A percentile compares a stretch with the other conserved stretches of the same genome.
Evolutionary conservation across 768 basidiomycete genomes (phyloP).

Genomic region (Suillus variegatus): DNA sequence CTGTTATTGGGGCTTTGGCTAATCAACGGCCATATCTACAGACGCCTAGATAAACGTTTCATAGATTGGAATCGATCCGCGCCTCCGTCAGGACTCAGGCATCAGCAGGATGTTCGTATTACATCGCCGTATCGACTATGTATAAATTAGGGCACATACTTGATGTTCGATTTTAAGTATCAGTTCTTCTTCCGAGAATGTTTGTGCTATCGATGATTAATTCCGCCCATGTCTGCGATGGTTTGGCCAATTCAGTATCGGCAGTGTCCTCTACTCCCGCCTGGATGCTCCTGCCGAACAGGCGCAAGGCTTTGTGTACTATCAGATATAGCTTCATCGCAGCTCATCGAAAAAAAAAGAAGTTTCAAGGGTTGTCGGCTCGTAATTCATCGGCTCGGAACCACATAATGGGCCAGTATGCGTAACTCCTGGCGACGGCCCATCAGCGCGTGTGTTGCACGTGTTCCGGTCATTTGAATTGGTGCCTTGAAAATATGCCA

Average conservation of each 20-base stretch:
- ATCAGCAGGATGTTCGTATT: constrained; percentile 6
- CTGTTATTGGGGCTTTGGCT: constrained; percentile 11
- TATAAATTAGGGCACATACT: constrained; percentile 7
- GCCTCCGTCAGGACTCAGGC: constrained; percentile 1
- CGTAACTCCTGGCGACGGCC: neutral
- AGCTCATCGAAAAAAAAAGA: neutral
- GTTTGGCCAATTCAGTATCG: neutral
- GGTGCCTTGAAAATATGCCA: neutral
- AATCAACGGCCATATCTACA: constrained; percentile 24
- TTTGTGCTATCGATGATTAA: constrained; percentile 4
- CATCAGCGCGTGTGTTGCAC: constrained; percentile 4
- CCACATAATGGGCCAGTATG: neutral
- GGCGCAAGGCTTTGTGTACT: neutral
- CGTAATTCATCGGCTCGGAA: constrained; percentile 3
- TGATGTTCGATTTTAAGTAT: constrained; percentile 4
- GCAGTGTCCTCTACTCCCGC: neutral
- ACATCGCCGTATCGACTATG: constrained; percentile 8
- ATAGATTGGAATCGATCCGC: constrained; percentile 11
- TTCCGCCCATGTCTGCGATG: neutral
- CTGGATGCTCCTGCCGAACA: neutral
- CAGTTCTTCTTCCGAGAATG: neutral
- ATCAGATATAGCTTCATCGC: neutral
- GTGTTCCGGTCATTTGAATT: constrained; percentile 10
- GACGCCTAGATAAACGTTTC: constrained; percentile 21
- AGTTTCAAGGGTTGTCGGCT: neutral